These are phyloP conservation scores for Citrus maxima DNA, from an alignment of 345 rosid species.

Conservation along the genomic window DNA sequence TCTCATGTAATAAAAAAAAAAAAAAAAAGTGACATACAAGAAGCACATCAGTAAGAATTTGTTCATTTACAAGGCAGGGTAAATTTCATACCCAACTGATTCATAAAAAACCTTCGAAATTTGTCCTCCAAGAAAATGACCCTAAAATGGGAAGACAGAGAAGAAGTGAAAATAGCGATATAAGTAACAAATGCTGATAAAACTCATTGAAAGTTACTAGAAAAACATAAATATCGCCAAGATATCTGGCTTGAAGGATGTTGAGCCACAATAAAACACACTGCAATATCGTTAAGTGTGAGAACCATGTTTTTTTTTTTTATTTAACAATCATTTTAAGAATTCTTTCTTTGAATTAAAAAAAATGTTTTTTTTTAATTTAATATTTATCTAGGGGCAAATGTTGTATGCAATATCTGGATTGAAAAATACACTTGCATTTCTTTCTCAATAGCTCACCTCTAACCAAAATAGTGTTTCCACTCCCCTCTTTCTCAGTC, in stretches of 20 bases:
- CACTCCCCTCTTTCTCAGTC: background rate
- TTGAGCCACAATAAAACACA: background rate
- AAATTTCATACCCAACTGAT: constrained; percentile 30
- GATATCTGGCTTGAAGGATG: background rate
- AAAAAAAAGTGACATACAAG: background rate
- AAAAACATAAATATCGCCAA: background rate
- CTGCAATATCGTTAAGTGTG: background rate
- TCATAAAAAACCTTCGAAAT: background rate
- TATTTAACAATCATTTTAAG: background rate
- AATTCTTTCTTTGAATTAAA: background rate
- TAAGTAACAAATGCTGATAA: constrained; percentile 9
- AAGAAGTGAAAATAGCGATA: background rate
- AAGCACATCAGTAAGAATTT: constrained; percentile 3
- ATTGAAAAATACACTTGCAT: background rate
- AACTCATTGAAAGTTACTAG: background rate
- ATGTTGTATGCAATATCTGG: background rate
- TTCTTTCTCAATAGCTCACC: background rate
- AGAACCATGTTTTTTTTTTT: background rate
- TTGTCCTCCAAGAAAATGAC: constrained; percentile 15
- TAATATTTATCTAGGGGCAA: background rate
- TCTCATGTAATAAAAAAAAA: too few species aligned
- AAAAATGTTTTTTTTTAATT: background rate
- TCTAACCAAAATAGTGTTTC: background rate
- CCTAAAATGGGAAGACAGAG: constrained; percentile 26
- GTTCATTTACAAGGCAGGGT: background rate